Conservation (phyloP, 106 monocot genomes). For the Agapanthus africanus region DNA sequence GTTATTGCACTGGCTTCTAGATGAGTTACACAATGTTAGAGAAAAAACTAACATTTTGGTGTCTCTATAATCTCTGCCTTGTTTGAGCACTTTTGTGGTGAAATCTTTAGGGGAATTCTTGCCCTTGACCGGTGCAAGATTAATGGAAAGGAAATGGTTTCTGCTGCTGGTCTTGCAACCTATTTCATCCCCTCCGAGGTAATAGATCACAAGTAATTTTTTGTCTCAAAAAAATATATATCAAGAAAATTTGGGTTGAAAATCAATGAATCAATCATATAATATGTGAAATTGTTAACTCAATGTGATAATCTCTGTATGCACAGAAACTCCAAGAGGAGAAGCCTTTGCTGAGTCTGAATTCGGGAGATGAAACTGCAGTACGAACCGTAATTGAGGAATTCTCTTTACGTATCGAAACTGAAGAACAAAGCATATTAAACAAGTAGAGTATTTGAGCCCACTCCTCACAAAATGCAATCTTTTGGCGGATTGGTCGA, state of each 20-base stretch:
- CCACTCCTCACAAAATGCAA: too few species aligned
- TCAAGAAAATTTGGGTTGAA: neutral
- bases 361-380: slow-evolving; percentile 49
- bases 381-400: slow-evolving; percentile 52
- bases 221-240: neutral
- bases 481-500: too few species aligned
- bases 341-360: slow-evolving; percentile 50
- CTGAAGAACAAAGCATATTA: slow-evolving; percentile 68
- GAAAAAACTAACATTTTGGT: neutral
- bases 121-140: slow-evolving; percentile 79
- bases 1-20: neutral
- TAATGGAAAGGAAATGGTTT: slow-evolving; percentile 82
- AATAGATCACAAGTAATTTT: slow-evolving; percentile 2
- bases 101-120: slow-evolving; percentile 66
- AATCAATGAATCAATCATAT: neutral
- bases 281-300: neutral
- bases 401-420: slow-evolving; percentile 45
- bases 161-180: slow-evolving; percentile 65
- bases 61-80: neutral
- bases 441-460: slow-evolving; percentile 44
- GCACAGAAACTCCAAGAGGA: slow-evolving; percentile 82
- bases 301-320: neutral
- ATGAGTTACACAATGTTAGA: neutral
- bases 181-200: slow-evolving; percentile 87
- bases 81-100: neutral